These are phyloP conservation scores for Fusarium sp. DNA, from an alignment of 2,329 filamentous ascomycete species.

Conservation along the genomic window DNA sequence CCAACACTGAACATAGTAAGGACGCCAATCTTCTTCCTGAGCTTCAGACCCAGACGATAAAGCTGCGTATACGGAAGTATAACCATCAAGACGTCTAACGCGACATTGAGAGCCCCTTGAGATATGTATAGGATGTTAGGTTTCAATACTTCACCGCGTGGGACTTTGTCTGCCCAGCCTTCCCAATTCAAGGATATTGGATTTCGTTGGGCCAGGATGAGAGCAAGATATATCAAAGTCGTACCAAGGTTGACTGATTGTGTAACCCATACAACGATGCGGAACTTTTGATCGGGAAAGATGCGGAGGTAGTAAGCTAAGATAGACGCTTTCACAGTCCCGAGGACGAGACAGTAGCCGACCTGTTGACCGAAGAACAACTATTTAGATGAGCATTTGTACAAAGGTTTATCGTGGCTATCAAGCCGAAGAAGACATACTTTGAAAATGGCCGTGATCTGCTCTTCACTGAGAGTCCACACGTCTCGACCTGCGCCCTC, in stretches of 20 bases:
- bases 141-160: fast-evolving
- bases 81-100: neutral
- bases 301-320: neutral
- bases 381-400: fast-evolving
- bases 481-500: neutral
- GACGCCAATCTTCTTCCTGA: neutral
- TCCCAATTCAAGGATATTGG: neutral
- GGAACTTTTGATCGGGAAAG: slow-evolving; percentile 4
- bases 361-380: slow-evolving; percentile 4
- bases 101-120: neutral
- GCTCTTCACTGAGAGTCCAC: neutral
- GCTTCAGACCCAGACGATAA: neutral
- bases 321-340: neutral
- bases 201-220: neutral
- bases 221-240: fast-evolving
- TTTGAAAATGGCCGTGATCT: neutral
- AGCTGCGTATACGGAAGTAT: slow-evolving; percentile 1
- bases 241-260: neutral
- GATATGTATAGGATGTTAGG: neutral
- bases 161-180: fast-evolving
- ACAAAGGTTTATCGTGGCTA: too few species aligned
- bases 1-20: slow-evolving; percentile 9
- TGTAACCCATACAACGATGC: neutral
- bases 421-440: neutral
- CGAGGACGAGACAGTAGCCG: neutral